Evolutionary conservation across 148 eudicot genomes (phyloP).

Genomic region (Rheum nobile): DNA sequence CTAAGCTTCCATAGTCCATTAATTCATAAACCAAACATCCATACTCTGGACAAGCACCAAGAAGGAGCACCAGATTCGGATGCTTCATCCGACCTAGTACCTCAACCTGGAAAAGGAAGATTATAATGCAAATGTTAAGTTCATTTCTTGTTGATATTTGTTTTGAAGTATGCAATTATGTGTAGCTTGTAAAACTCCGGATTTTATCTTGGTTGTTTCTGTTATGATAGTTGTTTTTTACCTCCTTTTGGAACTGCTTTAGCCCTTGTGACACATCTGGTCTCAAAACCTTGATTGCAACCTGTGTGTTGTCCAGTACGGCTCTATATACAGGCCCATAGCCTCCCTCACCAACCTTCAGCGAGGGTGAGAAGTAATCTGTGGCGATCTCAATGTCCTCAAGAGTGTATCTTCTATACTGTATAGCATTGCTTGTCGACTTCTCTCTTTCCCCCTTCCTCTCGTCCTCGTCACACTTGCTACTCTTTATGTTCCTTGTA

Average conservation of each 20-base stretch:
- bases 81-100: slow-evolving; percentile 71
- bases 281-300: slow-evolving; percentile 71
- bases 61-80: slow-evolving; percentile 79
- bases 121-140: not conserved
- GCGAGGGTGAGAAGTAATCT: slow-evolving; percentile 34
- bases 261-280: slow-evolving; percentile 62
- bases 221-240: slow-evolving; percentile 6
- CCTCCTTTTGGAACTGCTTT: slow-evolving; percentile 69
- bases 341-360: slow-evolving; percentile 85
- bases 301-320: slow-evolving; percentile 56
- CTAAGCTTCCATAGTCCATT: slow-evolving; percentile 78
- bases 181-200: not conserved
- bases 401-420: slow-evolving; percentile 39
- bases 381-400: slow-evolving; percentile 68
- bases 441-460: no score
- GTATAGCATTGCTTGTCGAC: slow-evolving; percentile 14
- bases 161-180: not conserved
- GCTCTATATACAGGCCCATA: slow-evolving; percentile 82
- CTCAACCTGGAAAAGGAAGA: slow-evolving; percentile 38
- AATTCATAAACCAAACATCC: slow-evolving; percentile 79
- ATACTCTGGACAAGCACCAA: slow-evolving; percentile 76
- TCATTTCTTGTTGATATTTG: not conserved
- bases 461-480: slow-evolving; percentile 19
- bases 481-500: slow-evolving; percentile 32
- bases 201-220: not conserved